These are phyloP conservation scores for Puccinellia tenuiflora DNA, from an alignment of 176 grass and related monocot genomes.

Conservation along the genomic window DNA sequence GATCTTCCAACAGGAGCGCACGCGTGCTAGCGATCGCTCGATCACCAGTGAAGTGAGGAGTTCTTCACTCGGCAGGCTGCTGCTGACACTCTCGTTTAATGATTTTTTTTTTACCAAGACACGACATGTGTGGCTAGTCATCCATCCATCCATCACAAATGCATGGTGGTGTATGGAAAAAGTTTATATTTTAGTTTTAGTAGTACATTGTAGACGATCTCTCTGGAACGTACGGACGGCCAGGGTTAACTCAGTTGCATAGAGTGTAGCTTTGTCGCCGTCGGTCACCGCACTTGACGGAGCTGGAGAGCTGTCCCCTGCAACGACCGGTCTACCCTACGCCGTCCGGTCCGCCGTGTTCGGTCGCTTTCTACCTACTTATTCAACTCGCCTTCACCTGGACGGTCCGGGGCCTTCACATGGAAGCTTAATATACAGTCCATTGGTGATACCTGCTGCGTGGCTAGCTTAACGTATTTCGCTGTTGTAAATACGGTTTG, in stretches of 20 bases:
- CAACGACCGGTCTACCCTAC: background rate
- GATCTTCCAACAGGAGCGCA: too few relatives aligned
- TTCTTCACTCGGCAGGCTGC: too few relatives aligned
- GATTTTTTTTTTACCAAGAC: background rate
- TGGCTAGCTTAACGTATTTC: background rate
- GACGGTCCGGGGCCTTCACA: background rate
- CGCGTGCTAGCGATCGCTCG: too few relatives aligned
- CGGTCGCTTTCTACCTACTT: conserved; percentile 3
- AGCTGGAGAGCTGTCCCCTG: background rate
- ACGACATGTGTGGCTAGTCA: background rate
- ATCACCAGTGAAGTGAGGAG: too few relatives aligned
- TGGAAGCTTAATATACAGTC: background rate
- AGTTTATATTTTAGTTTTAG: background rate
- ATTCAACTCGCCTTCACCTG: background rate
- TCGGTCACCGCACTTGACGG: background rate
- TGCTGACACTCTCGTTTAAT: background rate
- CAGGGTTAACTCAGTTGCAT: background rate
- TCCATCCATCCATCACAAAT: background rate
- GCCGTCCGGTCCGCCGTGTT: conserved; percentile 7
- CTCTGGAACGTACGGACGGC: background rate
- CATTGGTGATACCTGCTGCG: background rate
- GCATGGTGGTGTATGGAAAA: background rate
- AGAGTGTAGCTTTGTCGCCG: background rate
- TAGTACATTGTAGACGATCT: background rate
- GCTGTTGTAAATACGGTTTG: background rate